Base-by-base conservation (phyloP, 2,329 filamentous ascomycete species). In the Chaetoscypha palmicola region DNA sequence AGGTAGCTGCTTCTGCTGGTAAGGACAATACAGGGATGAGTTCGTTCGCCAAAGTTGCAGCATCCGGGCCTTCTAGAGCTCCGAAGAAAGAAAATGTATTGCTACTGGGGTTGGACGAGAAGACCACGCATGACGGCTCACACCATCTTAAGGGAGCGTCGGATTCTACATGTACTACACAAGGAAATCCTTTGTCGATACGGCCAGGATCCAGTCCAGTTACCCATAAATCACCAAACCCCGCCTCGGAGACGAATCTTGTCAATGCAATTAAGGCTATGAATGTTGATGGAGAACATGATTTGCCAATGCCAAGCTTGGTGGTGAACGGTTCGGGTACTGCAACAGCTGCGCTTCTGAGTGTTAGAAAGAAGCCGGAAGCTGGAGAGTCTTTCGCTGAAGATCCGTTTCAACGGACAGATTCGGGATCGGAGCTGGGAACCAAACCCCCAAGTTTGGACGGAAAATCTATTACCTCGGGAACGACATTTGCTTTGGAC, bases 401-500 rank as follows among this genome's bases (percentile, higher is more conserved):
- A 19, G 56, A 62, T 43, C 53, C 47, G 17, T 63, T 62, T 49
- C 58, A 66, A 60, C 45, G 70, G 58, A 73, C 75, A 32, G 79
- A 83, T 59, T 82, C 78, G 2, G 75, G 67, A 54, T 83, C 78
- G 2, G 79, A 83, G 44, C 65, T 81, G 21, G 78, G 72, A 30
- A 89, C 82, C 2, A 96, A 96, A 65, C 86, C 87, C 40, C 84
- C 87, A 26, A 96, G 89, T 61, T 73, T 95, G 31, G 91, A 96
- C 62, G 89, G 86, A 38, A 96, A 96, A 68, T 96, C 90, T 63
- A 86, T 94, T 57, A 88, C 88, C 3, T 97, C 91, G 20, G 88
- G 87, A 12, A 94, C 88, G 3, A 96, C 91, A 0, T 96, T 95
- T 66, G 89, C 87, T n/a, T 71, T 96, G 61, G 91, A 97, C 58